Evolutionary conservation across 1,284 basidiomycete genomes (phyloP).

Genomic region (Heterobasidion parviporum): DNA sequence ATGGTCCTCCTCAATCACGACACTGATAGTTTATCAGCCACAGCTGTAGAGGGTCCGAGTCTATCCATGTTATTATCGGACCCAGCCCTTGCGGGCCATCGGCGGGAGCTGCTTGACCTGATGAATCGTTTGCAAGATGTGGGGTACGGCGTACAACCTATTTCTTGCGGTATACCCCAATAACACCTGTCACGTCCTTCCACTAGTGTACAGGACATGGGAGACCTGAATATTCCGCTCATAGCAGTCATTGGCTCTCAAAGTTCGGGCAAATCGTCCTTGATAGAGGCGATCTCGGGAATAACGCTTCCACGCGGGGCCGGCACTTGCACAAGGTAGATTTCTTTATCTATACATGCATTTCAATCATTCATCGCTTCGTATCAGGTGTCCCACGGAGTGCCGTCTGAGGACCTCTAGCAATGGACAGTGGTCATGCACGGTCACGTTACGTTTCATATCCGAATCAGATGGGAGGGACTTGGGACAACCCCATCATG

Average conservation of each 20-base stretch:
- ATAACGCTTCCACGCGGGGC: constrained; percentile 58
- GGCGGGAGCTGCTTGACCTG: background rate
- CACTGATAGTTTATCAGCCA: background rate
- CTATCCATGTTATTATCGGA: background rate
- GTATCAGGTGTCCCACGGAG: constrained; percentile 61
- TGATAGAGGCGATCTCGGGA: constrained; percentile 69
- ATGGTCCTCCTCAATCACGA: background rate
- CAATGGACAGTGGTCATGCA: constrained; percentile 45
- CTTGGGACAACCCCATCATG: constrained; percentile 29
- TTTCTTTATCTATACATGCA: background rate
- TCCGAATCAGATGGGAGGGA: constrained; percentile 34
- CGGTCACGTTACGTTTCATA: constrained; percentile 23
- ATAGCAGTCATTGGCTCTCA: constrained; percentile 62
- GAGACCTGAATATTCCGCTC: constrained; percentile 53
- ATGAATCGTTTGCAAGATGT: background rate
- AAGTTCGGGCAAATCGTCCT: constrained; percentile 67
- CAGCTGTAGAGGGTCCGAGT: background rate
- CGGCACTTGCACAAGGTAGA: constrained; percentile 57
- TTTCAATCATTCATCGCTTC: background rate
- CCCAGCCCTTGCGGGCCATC: background rate
- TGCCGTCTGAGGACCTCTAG: constrained; percentile 44
- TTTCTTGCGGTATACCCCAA: background rate
- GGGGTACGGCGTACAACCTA: background rate
- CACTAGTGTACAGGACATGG: background rate
- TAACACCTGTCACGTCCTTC: background rate